Evolutionary conservation across 768 basidiomycete genomes (phyloP).

Genomic region (Xerocomellus amylosporus): DNA sequence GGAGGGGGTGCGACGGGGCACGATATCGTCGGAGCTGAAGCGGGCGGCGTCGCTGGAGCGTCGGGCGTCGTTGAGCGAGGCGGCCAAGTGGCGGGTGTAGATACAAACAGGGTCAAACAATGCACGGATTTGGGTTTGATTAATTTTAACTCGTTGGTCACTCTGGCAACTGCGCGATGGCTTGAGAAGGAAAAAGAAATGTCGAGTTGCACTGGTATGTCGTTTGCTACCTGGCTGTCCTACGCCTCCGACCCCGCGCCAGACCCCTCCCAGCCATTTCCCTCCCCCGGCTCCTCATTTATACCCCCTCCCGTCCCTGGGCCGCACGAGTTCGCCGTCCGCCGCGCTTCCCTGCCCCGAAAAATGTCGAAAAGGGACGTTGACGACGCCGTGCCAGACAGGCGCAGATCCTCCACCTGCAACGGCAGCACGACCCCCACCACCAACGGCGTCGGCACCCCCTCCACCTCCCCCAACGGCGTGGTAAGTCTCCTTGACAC

Average conservation of each 20-base stretch:
- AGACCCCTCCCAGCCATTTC: conserved; percentile 47
- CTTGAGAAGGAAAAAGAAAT: not conserved
- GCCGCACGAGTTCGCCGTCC: conserved; percentile 65
- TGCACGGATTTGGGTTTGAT: not conserved
- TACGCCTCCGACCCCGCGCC: conserved; percentile 13
- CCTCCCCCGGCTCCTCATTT: conserved; percentile 66
- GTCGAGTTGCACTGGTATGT: conserved; percentile 8
- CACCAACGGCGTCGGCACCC: not conserved
- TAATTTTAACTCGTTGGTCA: conserved; percentile 1
- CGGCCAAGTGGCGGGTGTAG: conserved; percentile 21
- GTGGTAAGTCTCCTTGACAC: conserved; percentile 27
- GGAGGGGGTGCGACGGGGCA: conserved; percentile 17
- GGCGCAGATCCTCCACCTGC: not conserved
- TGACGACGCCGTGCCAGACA: conserved; percentile 2
- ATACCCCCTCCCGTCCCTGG: conserved; percentile 65
- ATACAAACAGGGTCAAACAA: conserved; percentile 20
- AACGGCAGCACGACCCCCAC: not conserved
- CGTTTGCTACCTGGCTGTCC: not conserved
- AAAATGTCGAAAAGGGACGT: conserved; percentile 27
- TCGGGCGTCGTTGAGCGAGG: conserved; percentile 20
- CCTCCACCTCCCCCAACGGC: conserved; percentile 13
- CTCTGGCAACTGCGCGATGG: conserved; percentile 16
- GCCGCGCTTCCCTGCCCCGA: conserved; percentile 24
- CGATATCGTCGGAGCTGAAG: conserved; percentile 32
- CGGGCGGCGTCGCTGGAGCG: conserved; percentile 27